Percentiles rank a stretch among this genome's conserved stretches.
phyloP scores from a whole-genome alignment of 2,329 filamentous ascomycete genomes.

The Erysiphe neolycopersici region DNA sequence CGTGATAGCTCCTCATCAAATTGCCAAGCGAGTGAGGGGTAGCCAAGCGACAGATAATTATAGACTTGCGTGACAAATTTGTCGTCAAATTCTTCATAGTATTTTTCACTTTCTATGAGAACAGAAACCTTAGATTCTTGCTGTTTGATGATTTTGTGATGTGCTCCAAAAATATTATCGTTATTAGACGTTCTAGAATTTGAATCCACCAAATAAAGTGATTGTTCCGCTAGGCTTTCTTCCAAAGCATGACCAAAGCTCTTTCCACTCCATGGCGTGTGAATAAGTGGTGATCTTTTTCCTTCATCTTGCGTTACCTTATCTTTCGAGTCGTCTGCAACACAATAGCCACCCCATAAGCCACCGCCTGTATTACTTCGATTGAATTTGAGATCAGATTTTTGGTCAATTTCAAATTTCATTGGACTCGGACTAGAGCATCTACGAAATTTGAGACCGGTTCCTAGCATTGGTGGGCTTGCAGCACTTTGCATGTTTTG shows the following conservation, averaged over 20 bases:
- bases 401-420: conserved; percentile 55
- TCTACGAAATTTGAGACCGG: conserved; percentile 52
- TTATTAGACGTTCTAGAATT: conserved; percentile 12
- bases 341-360: conserved; percentile 54
- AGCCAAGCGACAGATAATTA: conserved; percentile 85
- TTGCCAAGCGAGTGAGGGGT: conserved; percentile 56
- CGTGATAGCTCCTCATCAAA: conserved; percentile 70
- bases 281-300: conserved; percentile 15
- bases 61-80: conserved; percentile 84
- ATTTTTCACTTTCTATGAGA: neutral
- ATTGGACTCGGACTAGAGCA: conserved; percentile 67
- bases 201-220: conserved; percentile 5
- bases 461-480: conserved; percentile 67
- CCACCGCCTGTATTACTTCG: conserved; percentile 33
- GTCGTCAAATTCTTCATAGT: conserved; percentile 32
- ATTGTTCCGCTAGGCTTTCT: conserved; percentile 7
- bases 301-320: conserved; percentile 3
- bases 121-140: neutral
- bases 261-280: conserved; percentile 14
- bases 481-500: conserved; percentile 29
- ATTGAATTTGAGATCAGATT: conserved; percentile 23
- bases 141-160: conserved; percentile 5
- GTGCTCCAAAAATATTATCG: conserved; percentile 4
- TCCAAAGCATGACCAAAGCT: conserved; percentile 13
- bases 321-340: conserved; percentile 13